phyloP scores from a whole-genome alignment of 306 rosid genomes.

The Trifolium pratense region DNA sequence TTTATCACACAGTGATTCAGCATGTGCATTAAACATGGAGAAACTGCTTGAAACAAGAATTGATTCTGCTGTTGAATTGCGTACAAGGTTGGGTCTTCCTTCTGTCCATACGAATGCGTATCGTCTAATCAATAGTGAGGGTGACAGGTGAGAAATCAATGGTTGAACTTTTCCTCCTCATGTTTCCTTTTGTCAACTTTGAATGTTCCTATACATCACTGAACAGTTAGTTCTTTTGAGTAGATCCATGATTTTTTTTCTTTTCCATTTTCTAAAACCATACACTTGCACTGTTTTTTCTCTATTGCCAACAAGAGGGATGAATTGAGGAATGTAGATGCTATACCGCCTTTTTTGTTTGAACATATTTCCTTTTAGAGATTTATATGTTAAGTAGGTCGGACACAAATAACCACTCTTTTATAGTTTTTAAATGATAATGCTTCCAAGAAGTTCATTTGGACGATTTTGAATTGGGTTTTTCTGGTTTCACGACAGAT shows the following conservation, averaged over 20 bases:
- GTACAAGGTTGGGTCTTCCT: constrained; percentile 81
- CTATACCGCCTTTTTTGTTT: background rate
- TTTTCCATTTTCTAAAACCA: too few relatives aligned
- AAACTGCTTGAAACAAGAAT: constrained; percentile 79
- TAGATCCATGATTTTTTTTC: too few relatives aligned
- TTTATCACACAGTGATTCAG: constrained; percentile 58
- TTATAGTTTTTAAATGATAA: constrained; percentile 13
- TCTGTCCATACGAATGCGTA: constrained; percentile 75
- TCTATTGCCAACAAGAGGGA: too few relatives aligned
- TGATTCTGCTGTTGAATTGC: constrained; percentile 63
- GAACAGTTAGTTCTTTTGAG: too few relatives aligned
- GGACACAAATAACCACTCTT: constrained; percentile 9
- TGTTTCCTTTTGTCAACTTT: constrained; percentile 6
- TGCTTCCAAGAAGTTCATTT: constrained; percentile 18
- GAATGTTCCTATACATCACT: background rate
- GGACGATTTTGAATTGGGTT: constrained; percentile 37
- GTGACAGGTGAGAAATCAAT: constrained; percentile 69
- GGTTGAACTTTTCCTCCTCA: constrained; percentile 9
- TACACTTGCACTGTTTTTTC: too few relatives aligned
- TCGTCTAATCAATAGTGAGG: constrained; percentile 90
- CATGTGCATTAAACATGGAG: constrained; percentile 69
- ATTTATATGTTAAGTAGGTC: constrained; percentile 22
- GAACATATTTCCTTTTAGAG: constrained; percentile 30
- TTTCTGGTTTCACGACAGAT: constrained; percentile 50
- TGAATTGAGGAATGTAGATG: too few relatives aligned